Conservation (phyloP, 768 basidiomycete species). For the Mycena metata region DNA sequence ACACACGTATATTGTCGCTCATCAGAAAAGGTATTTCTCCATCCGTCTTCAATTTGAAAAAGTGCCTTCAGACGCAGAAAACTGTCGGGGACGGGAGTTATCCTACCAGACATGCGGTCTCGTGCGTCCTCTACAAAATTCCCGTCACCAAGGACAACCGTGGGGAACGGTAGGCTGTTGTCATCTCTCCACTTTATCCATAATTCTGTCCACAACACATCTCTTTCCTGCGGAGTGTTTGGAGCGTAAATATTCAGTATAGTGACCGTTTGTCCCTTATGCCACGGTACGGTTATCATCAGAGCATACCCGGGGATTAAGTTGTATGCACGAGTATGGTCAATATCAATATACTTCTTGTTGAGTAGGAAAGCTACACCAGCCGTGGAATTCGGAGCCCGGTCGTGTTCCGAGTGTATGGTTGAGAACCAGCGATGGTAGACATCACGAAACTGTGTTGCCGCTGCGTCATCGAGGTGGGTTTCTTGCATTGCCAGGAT, state of each 20-base stretch:
- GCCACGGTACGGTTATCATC: constrained; percentile 30
- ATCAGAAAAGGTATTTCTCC: constrained; percentile 27
- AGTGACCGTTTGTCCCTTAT: background rate
- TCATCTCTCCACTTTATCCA: constrained; percentile 15
- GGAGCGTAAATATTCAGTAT: constrained; percentile 42
- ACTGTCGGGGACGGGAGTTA: background rate
- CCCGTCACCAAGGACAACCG: constrained; percentile 42
- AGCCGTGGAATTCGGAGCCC: constrained; percentile 4
- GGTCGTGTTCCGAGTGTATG: constrained; percentile 12
- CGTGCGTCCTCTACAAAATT: constrained; percentile 43
- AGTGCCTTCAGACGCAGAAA: background rate
- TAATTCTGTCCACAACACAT: background rate
- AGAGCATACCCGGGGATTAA: constrained; percentile 37
- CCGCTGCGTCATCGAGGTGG: constrained; percentile 33
- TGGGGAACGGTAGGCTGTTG: background rate
- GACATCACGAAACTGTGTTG: background rate
- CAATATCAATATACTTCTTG: constrained; percentile 22
- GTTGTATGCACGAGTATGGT: background rate
- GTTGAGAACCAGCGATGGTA: constrained; percentile 24
- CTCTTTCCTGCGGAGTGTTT: background rate
- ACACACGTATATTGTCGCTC: constrained; percentile 9
- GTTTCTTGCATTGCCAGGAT: constrained; percentile 43
- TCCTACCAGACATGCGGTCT: constrained; percentile 32
- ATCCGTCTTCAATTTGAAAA: constrained; percentile 23
- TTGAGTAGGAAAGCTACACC: constrained; percentile 41